A percentile compares a stretch with the other conserved stretches of the same genome.
Evolutionary conservation across 148 eudicot genomes (phyloP).

Genomic region (Persicaria tinctoria): DNA sequence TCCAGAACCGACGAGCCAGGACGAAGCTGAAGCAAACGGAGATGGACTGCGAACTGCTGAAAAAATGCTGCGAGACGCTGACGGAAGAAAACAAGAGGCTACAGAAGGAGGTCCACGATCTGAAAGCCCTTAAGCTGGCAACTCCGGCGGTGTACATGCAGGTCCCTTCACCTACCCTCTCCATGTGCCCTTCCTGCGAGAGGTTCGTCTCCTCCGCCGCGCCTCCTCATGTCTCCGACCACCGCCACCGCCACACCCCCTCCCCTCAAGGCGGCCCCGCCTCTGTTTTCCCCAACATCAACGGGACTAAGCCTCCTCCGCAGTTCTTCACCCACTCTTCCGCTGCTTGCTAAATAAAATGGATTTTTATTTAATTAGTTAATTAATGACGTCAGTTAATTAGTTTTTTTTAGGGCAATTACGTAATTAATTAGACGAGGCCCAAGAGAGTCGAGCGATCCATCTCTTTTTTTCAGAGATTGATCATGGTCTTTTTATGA

Average conservation of each 20-base stretch:
- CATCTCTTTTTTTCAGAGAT: slow-evolving; percentile 8
- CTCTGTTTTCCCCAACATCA: slow-evolving; percentile 10
- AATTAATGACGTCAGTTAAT: background rate
- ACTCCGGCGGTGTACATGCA: slow-evolving; percentile 21
- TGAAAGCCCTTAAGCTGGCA: slow-evolving; percentile 16
- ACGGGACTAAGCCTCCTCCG: background rate
- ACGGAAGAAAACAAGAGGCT: slow-evolving; percentile 35
- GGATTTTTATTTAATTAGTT: background rate
- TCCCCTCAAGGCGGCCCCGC: slow-evolving; percentile 4
- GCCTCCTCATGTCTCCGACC: background rate
- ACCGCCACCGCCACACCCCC: background rate
- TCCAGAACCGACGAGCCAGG: slow-evolving; percentile 17
- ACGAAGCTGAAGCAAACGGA: slow-evolving; percentile 47
- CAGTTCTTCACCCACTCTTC: slow-evolving; percentile 14
- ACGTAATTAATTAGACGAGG: background rate
- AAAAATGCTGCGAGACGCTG: slow-evolving; percentile 27
- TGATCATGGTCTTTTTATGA: background rate
- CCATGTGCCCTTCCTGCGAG: slow-evolving; percentile 43
- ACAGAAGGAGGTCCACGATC: slow-evolving; percentile 28
- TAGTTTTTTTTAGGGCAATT: background rate
- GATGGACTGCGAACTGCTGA: slow-evolving; percentile 31
- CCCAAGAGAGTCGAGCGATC: background rate
- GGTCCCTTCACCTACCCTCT: slow-evolving; percentile 26
- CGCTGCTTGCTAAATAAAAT: slow-evolving; percentile 20
- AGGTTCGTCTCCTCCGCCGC: slow-evolving; percentile 3